Conservation (phyloP, 495 filamentous ascomycete genomes). For the Geoglossum glabrum region DNA sequence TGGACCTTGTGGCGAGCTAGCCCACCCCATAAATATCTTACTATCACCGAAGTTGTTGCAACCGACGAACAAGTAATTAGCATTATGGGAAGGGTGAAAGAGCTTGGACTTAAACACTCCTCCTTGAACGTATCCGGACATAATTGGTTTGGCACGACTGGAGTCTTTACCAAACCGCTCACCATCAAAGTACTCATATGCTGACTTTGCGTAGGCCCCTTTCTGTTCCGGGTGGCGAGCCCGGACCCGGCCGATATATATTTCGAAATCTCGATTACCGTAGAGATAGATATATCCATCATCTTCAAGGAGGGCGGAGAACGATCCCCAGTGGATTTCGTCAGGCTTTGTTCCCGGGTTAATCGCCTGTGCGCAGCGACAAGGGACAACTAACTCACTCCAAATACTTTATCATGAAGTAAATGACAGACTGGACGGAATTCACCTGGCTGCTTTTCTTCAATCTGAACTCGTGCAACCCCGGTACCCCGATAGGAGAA, state of each 20-base stretch:
- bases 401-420: background rate
- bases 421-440: background rate
- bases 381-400: background rate
- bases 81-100: conserved; percentile 10
- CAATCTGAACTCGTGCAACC: background rate
- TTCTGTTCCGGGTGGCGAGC: background rate
- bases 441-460: background rate
- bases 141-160: conserved; percentile 6
- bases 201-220: background rate
- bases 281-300: conserved; percentile 2
- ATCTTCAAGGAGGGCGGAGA: conserved; percentile 1
- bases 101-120: conserved; percentile 13
- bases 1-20: conserved; percentile 12
- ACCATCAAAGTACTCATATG: conserved; percentile 14
- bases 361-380: background rate
- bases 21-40: conserved; percentile 11
- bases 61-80: conserved; percentile 14
- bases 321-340: conserved; percentile 1
- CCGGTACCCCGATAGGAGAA: background rate
- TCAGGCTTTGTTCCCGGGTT: background rate
- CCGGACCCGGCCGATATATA: background rate
- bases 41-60: conserved; percentile 11
- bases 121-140: conserved; percentile 13
- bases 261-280: background rate
- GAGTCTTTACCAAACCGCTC: conserved; percentile 6